Evolutionary conservation across 2,329 filamentous ascomycete genomes (phyloP), one percentile per base, ranked within the genome.

Genomic region (Aspergillus jensenii): DNA sequence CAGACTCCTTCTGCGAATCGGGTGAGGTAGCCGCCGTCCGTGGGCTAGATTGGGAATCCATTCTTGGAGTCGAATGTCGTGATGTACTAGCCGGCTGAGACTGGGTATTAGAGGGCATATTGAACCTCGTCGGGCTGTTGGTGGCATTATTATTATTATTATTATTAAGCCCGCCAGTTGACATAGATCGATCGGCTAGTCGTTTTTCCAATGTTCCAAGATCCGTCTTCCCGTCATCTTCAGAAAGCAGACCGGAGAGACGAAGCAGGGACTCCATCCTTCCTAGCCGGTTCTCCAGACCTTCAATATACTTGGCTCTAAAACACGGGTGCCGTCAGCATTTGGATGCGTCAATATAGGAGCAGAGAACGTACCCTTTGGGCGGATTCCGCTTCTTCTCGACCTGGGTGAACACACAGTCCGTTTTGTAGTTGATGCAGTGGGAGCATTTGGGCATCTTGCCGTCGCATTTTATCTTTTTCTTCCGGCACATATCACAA

Each of bases 321-420:
- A 23, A 51, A 40, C 53, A 45, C 55, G 37, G 33, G 52, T 8
- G 41, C 21, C 14, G 61, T 69, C 57, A 70, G 63, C 60, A 27
- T 21, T 27, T 54, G 50, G 84, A 65, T 91, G 14, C 21, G 43
- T 15, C 11, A 3, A 27, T 17, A 27, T 23, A 27, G 12, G 27
- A 11, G 37, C 17, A 35, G 12, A 48, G 35, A 53, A 59, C 84
- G 65, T 83, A 96, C 92, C 95, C 93, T 82, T 98, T 99, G 1
- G 93, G 95, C 53, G 95, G 93, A 74, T 90, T 95, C 59, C 95
- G 86, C 83, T 99, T 99, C 87, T 99, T 99, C 80, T 99, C 95
- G 39, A 98, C 93, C 73, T 96, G 92, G 0, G 95, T 98, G 72
- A 98, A 98, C 67, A 96, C 86, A 75, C 93, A 99, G 68, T 96